Conservation (phyloP, 805 yeast genomes). For the Blastobotrys mokoenaii region DNA sequence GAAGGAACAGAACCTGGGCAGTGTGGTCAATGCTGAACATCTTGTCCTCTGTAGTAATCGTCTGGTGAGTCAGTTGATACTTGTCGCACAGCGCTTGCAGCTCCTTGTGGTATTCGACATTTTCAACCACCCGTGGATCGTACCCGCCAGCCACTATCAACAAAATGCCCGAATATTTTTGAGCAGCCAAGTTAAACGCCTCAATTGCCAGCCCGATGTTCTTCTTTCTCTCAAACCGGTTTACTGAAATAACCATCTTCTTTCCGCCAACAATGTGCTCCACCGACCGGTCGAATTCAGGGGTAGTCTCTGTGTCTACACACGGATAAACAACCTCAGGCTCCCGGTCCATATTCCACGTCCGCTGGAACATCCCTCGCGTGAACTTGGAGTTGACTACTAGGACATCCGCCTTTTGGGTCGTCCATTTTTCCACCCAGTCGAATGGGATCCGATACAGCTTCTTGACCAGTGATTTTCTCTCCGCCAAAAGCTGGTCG, state of each 20-base stretch:
- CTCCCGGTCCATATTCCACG: conserved; percentile 19
- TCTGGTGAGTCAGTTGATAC: conserved; percentile 31
- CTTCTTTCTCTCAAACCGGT: conserved; percentile 84
- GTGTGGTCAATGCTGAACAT: conserved; percentile 10
- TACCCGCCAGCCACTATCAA: conserved; percentile 87
- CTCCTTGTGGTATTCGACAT: conserved; percentile 60
- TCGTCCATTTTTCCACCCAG: conserved; percentile 70
- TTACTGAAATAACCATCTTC: conserved; percentile 60
- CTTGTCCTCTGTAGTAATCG: conserved; percentile 2
- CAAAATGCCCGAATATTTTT: conserved; percentile 18
- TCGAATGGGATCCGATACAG: conserved; percentile 81
- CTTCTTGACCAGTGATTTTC: conserved; percentile 44
- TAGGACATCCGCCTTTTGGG: conserved; percentile 63
- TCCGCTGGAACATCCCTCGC: conserved; percentile 45
- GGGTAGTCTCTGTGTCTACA: conserved; percentile 41
- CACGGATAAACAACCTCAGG: conserved; percentile 71
- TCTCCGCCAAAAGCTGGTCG: conserved; percentile 67
- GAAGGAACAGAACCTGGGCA: conserved; percentile 60
- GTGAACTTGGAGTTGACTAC: conserved; percentile 90
- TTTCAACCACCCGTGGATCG: conserved; percentile 67
- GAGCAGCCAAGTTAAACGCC: conserved; percentile 44
- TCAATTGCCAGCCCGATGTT: conserved; percentile 69
- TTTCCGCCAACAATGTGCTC: neutral
- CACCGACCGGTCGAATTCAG: conserved; percentile 8
- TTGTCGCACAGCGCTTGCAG: conserved; percentile 42